Evolutionary conservation across 805 yeast species (phyloP), one percentile per base, ranked within the genome.

Genomic region (Wickerhamiella kurtzmanii): DNA sequence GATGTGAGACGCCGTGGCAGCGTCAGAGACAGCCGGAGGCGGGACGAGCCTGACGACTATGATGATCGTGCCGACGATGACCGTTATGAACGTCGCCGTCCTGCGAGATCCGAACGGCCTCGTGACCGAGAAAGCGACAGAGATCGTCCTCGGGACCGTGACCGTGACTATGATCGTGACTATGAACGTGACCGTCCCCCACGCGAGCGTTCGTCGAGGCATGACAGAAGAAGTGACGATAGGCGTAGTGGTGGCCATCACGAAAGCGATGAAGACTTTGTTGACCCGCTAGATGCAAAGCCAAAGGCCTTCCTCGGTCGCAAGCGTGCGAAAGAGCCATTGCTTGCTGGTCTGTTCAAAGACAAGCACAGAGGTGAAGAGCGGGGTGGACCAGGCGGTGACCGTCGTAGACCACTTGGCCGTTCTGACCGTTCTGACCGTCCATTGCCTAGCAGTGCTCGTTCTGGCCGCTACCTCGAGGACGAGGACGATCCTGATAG

Each of bases 281-380:
- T 41, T 22, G 50, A 52, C 36, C 47, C 48, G 28, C 18, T 44
- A 6, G 37, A 36, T 35, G 13, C 43, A 35, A 11, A 48, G 8
- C 45, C 54, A 9, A 41, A 43, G 13, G 44, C 40, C 35, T 46
- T 49, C 9, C 19, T 48, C 16, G 54, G 55, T 13, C 52, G 51
- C 37, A 41, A 49, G 41, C 45, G 44, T 25, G 37, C 50, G 8
- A 36, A 22, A 32, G 42, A 48, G 46, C 55, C 55, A n/a, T 41
- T 52, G 41, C 47, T 52, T 19, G 48, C 54, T 22, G 3, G 37
- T 2, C 37, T 51, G 32, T 52, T 52, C 45, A 25, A 25, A 11
- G 32, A 25, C 32, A 25, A 25, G 32, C 11, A 6, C 32, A 11
- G 32, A 25, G 48, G 41, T 35, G 47, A 43, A 21, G 43, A 39